These are phyloP conservation scores for Thozetella sp. DNA, from an alignment of 495 filamentous ascomycete genomes.

Conservation along the genomic window DNA sequence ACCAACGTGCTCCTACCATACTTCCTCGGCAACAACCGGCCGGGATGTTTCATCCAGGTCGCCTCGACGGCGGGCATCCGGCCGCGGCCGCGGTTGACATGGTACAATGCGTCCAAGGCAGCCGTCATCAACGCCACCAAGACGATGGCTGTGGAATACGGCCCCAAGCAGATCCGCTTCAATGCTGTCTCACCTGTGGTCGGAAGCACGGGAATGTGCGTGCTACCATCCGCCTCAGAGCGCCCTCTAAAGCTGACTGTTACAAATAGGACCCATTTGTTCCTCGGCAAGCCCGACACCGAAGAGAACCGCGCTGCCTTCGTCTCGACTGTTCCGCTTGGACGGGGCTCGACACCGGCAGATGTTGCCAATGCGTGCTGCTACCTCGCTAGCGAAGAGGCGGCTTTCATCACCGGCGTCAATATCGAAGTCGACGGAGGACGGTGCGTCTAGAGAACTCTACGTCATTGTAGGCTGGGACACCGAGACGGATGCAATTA, in stretches of 20 bases:
- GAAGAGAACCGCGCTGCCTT: conserved; percentile 71
- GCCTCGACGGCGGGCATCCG: conserved; percentile 64
- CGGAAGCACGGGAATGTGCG: conserved; percentile 57
- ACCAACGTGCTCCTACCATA: conserved; percentile 53
- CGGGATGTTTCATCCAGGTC: conserved; percentile 67
- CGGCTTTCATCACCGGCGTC: conserved; percentile 69
- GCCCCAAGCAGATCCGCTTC: conserved; percentile 64
- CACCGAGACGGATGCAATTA: too few relatives aligned
- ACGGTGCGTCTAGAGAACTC: conserved; percentile 31
- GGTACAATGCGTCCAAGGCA: conserved; percentile 72
- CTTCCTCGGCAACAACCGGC: conserved; percentile 56
- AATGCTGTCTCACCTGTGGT: conserved; percentile 66
- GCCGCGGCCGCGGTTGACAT: conserved; percentile 67
- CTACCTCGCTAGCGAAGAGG: conserved; percentile 69
- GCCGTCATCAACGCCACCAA: conserved; percentile 64
- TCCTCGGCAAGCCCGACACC: conserved; percentile 68
- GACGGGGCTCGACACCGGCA: conserved; percentile 61
- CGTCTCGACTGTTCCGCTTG: conserved; percentile 66
- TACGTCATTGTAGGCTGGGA: too few relatives aligned
- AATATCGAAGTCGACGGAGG: conserved; percentile 64
- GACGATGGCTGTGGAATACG: conserved; percentile 70
- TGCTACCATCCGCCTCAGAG: background rate
- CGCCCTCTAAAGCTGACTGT: background rate
- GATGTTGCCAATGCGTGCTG: conserved; percentile 69
- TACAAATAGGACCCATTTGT: conserved; percentile 51